phyloP scores from a whole-genome alignment of 352 stramenopile genomes.

The Phytopythium montanum region DNA sequence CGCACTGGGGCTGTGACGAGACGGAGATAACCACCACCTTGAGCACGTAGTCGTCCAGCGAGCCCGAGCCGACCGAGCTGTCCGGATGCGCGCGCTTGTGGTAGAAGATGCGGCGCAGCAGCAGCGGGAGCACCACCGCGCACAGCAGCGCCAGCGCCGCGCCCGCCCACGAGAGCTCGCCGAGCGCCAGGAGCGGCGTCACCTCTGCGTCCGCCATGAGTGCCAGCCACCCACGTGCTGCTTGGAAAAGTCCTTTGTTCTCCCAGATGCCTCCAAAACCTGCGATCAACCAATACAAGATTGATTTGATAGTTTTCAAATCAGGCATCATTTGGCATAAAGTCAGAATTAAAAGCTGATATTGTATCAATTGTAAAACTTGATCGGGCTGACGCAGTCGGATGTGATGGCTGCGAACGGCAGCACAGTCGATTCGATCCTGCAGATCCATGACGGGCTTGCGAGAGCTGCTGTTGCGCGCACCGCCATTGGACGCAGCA shows the following conservation, averaged over 20 bases:
- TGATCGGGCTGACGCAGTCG: too few species aligned
- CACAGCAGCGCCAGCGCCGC: conserved; percentile 24
- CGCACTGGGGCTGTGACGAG: background rate
- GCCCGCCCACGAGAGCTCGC: conserved; percentile 35
- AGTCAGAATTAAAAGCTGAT: too few species aligned
- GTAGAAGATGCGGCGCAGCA: conserved; percentile 55
- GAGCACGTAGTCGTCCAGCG: conserved; percentile 54
- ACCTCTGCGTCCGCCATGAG: conserved; percentile 9
- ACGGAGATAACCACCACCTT: conserved; percentile 18
- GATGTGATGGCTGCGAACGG: too few species aligned
- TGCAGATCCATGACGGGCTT: too few species aligned
- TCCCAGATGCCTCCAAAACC: too few species aligned
- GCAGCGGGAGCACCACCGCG: conserved; percentile 40
- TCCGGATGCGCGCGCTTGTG: conserved; percentile 23
- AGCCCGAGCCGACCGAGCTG: conserved; percentile 31
- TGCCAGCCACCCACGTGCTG: background rate
- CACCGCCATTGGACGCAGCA: too few species aligned
- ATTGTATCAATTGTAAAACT: too few species aligned
- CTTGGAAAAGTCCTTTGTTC: conserved; percentile 1
- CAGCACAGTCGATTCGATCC: too few species aligned
- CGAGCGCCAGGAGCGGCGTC: conserved; percentile 13
- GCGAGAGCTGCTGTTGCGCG: too few species aligned
- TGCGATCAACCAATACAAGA: too few species aligned
- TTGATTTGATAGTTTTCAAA: too few species aligned
- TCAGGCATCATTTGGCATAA: too few species aligned